A percentile compares a stretch with the other conserved stretches of the same genome.
phyloP scores from a whole-genome alignment of 495 filamentous ascomycete genomes.

The Talaromyces adpressus region DNA sequence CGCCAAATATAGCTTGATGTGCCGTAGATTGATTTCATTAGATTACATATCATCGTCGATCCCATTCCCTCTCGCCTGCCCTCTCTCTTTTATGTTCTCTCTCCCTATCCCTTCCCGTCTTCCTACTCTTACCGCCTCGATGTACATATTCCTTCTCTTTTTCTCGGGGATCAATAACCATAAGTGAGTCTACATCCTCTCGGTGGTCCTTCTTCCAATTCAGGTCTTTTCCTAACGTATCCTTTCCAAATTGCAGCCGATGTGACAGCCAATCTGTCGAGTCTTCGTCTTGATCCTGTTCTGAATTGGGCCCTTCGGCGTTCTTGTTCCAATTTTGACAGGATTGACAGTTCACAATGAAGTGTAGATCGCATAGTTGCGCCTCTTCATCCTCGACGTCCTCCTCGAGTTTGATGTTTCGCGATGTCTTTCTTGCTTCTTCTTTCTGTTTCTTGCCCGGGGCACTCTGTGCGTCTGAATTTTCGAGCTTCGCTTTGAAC shows the following conservation, averaged over 20 bases:
- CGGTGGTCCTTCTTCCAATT: constrained; percentile 84
- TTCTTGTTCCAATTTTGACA: constrained; percentile 70
- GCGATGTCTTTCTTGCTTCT: neutral
- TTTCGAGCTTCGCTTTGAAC: constrained; percentile 72
- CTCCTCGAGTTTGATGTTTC: constrained; percentile 20
- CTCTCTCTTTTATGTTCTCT: constrained; percentile 31
- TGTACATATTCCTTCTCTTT: constrained; percentile 60
- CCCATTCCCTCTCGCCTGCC: constrained; percentile 33
- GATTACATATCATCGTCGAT: constrained; percentile 11
- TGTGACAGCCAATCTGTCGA: constrained; percentile 56
- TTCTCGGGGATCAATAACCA: constrained; percentile 91
- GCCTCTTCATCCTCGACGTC: constrained; percentile 59
- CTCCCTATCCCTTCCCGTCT: constrained; percentile 32
- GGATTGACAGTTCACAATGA: constrained; percentile 87
- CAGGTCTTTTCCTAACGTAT: constrained; percentile 85
- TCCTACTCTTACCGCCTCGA: constrained; percentile 12
- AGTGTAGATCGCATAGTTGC: constrained; percentile 79
- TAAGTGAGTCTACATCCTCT: constrained; percentile 79
- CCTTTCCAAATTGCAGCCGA: constrained; percentile 75
- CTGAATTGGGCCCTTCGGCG: constrained; percentile 32
- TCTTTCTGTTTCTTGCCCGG: constrained; percentile 18
- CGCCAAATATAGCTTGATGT: neutral
- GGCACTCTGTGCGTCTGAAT: constrained; percentile 34
- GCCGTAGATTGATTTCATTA: neutral
- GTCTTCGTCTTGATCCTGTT: constrained; percentile 53